Base-by-base conservation (phyloP, 306 rosid species). In the Comarum palustre region DNA sequence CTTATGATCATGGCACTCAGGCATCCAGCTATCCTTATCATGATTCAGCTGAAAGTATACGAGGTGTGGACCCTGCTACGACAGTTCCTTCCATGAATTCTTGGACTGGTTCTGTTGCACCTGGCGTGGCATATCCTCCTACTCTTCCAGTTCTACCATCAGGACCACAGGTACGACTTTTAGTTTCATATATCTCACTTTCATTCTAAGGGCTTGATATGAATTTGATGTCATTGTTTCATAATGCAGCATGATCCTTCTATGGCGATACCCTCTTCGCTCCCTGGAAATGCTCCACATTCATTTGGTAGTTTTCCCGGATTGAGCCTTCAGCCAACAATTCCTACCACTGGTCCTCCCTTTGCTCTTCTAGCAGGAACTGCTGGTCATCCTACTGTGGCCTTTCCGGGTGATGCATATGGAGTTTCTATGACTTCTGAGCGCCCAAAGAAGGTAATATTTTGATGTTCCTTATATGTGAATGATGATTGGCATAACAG, bases 271-370 rank as follows among this genome's bases (percentile, higher is more conserved):
- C 85, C 85, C 60, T 79, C 90, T 77, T 29, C 84, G 58, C 76
- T 73, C 79, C 83, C 90, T 78, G 96, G 95, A 41, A 92, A 84
- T 55, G 69, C 84, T 72, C 82, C 86, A 20, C 87, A 85, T 6
- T 87, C 91, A 36, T 91, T 84, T 87, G 93, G 97, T 78, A 91
- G 96, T 80, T 87, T 94, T 82, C 80, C 94, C 81, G 97, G 88
- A 68, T 73, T 90, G 70, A 82, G 91, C 65, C 85, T 88, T 59
- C 77, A 86, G 59, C 80, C 92, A 68, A 59, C 93, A 36, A 85
- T 89, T 79, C 86, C 91, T 80, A 57, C 91, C 29, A 84, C 75
- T 62, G 88, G 83, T 68, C 63, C 88, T 29, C 86, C 92, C 61
- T 91, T 87, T 86, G 54, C 80, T 75, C 85, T 86, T 59, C 68